phyloP scores from a whole-genome alignment of 2,329 filamentous ascomycete species.

The Botrytis tulipae region DNA sequence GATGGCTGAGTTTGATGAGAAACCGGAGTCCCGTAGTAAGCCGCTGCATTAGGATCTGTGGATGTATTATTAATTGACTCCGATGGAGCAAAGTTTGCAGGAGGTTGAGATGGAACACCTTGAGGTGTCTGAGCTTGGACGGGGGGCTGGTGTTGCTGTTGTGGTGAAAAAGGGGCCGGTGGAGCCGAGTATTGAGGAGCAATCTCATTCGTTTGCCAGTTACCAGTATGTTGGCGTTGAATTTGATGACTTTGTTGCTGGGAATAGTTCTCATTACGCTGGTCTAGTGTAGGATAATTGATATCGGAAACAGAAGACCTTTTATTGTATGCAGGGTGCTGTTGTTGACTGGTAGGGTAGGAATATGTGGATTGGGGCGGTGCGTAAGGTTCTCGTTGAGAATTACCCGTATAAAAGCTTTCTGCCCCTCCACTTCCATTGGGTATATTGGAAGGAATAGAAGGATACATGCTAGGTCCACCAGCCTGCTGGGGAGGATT shows the following conservation, averaged over 20 bases:
- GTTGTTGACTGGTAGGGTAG: constrained; percentile 48
- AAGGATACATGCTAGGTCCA: constrained; percentile 66
- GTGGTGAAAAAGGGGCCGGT: constrained; percentile 24
- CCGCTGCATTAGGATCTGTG: constrained; percentile 54
- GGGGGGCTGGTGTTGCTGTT: constrained; percentile 30
- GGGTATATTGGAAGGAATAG: constrained; percentile 56
- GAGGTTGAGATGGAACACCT: constrained; percentile 37
- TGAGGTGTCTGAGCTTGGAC: constrained; percentile 37
- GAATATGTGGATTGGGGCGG: constrained; percentile 52
- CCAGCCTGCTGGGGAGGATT: constrained; percentile 51
- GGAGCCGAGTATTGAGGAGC: constrained; percentile 28
- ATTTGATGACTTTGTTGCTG: constrained; percentile 46
- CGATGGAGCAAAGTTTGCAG: constrained; percentile 37
- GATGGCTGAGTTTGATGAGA: constrained; percentile 43
- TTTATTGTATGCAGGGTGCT: constrained; percentile 40
- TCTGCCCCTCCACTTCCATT: constrained; percentile 59
- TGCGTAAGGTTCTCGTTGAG: constrained; percentile 49
- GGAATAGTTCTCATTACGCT: constrained; percentile 29
- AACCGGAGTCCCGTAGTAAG: constrained; percentile 53
- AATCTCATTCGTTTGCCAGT: constrained; percentile 46
- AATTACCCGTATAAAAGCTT: constrained; percentile 76
- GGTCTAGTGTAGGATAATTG: constrained; percentile 30
- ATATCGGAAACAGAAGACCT: constrained; percentile 30
- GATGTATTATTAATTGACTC: constrained; percentile 41
- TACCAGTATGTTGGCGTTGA: constrained; percentile 49